Evolutionary conservation across 2,329 filamentous ascomycete genomes (phyloP).

Genomic region (Xylaria sp.): DNA sequence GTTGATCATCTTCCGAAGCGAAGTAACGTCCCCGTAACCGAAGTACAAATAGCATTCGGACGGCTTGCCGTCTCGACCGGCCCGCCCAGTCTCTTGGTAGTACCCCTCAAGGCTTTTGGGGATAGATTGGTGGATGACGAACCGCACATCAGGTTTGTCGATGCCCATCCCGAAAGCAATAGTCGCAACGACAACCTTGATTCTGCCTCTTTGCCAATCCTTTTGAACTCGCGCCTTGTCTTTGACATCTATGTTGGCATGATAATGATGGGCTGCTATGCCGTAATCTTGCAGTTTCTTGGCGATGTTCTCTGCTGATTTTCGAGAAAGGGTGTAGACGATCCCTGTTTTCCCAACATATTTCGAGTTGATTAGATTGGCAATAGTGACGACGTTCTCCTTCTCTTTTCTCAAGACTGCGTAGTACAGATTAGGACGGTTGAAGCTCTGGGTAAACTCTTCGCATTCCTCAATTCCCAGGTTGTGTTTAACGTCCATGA

Average conservation of each 20-base stretch:
- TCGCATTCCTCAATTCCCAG: slow-evolving; percentile 80
- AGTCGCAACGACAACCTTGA: slow-evolving; percentile 93
- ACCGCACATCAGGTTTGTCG: slow-evolving; percentile 94
- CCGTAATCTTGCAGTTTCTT: slow-evolving; percentile 62
- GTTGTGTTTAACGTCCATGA: slow-evolving; percentile 87
- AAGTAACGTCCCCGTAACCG: slow-evolving; percentile 73
- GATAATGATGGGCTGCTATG: slow-evolving; percentile 82
- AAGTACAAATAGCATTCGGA: slow-evolving; percentile 94
- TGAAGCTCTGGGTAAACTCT: slow-evolving; percentile 90
- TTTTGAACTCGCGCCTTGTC: slow-evolving; percentile 74
- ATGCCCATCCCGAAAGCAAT: slow-evolving; percentile 99
- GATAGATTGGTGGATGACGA: slow-evolving; percentile 90
- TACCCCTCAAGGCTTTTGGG: slow-evolving; percentile 97
- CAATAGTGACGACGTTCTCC: slow-evolving; percentile 56
- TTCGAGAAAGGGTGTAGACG: slow-evolving; percentile 87
- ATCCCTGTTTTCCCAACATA: slow-evolving; percentile 81
- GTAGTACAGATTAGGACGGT: slow-evolving; percentile 91
- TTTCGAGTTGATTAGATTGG: slow-evolving; percentile 67
- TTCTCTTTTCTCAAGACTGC: slow-evolving; percentile 76
- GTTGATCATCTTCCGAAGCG: slow-evolving; percentile 79
- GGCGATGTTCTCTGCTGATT: slow-evolving; percentile 80
- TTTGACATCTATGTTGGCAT: slow-evolving; percentile 72
- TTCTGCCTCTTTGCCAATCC: slow-evolving; percentile 77
- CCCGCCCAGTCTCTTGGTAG: slow-evolving; percentile 96
- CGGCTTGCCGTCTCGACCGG: slow-evolving; percentile 83